Base-by-base conservation (phyloP, 2,329 filamentous ascomycete genomes). In the Aspergillus phoenicis region DNA sequence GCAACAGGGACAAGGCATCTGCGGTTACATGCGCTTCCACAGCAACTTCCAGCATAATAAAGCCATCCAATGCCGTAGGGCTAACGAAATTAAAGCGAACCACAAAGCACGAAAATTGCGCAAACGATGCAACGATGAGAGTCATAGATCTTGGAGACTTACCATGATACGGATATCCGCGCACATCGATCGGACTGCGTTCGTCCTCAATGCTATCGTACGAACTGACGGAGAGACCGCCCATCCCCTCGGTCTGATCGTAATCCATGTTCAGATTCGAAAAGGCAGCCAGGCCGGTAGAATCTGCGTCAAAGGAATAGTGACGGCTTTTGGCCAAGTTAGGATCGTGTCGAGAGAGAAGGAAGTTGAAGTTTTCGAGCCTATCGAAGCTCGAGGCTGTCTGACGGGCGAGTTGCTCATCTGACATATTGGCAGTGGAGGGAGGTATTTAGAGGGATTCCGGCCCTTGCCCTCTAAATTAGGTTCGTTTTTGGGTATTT, bases 201-300 rank as follows among this genome's bases (percentile, higher is more conserved):
- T 78, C 75, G 62, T 77, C 75, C 17, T 78, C 75, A 61, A 78
- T 72, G 60, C 75, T 77, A 52, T 78, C 75, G 63, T 78, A 78
- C 36, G 75, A 78, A 63, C 75, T 77, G 66, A 78, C 75, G 30
- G 75, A 78, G 10, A 78, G 62, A 22, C 75, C 75, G 33, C 75
- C 75, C 69, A 77, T 71, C 54, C 75, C 75, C 58, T 78, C 75
- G 2, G 75, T 77, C 57, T 76, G 75, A 54, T 78, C 75, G 59
- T 77, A 77, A 57, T 77, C 73, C 73, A 77, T 74, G 56, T 69
- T 73, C 62, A 71, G 62, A 57, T 71, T 74, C 61, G 70, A 62
- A 48, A 73, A 68, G 30, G 73, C 68, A 56, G 70, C 68, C 65
- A 75, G 67, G 60, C 69, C 70, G 26, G 71, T 60, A 8, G 68